Evolutionary conservation across 2,329 filamentous ascomycete genomes (phyloP).

Genomic region (Hypoxylon sp.): DNA sequence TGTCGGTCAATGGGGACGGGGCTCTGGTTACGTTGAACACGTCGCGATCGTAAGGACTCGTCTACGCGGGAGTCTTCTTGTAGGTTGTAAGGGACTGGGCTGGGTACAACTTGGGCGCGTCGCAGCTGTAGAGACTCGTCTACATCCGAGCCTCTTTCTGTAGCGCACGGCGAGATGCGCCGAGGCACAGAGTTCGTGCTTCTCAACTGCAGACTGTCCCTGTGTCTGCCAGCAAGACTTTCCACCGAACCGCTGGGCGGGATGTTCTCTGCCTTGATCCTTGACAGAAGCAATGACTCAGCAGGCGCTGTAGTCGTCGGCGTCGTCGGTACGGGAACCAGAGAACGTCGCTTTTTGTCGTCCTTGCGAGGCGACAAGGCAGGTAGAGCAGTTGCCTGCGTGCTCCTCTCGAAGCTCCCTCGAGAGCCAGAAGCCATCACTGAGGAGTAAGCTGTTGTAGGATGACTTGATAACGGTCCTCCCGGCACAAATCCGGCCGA

Average conservation of each 20-base stretch:
- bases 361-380: constrained; percentile 2
- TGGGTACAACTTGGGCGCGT: neutral
- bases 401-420: constrained; percentile 13
- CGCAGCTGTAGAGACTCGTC: neutral
- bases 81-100: neutral
- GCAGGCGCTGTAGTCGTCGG: neutral
- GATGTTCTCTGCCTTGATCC: constrained; percentile 49
- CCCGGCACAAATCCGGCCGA: constrained; percentile 47
- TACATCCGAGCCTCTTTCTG: neutral
- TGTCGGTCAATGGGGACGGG: neutral
- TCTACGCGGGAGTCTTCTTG: neutral
- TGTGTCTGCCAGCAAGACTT: constrained; percentile 35
- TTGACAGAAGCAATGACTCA: neutral
- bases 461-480: constrained; percentile 38
- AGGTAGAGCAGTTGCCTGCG: constrained; percentile 44
- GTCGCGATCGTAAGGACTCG: neutral
- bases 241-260: constrained; percentile 38
- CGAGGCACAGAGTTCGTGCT: constrained; percentile 21
- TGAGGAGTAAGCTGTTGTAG: constrained; percentile 11
- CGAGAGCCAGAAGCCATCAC: constrained; percentile 27
- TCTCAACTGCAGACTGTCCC: constrained; percentile 34
- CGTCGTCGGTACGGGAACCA: neutral
- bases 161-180: neutral
- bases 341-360: no score
- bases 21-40: neutral